Evolutionary conservation across 257 asterid species (phyloP), one percentile per base, ranked within the genome.

Genomic region (Solanum appendiculatum): DNA sequence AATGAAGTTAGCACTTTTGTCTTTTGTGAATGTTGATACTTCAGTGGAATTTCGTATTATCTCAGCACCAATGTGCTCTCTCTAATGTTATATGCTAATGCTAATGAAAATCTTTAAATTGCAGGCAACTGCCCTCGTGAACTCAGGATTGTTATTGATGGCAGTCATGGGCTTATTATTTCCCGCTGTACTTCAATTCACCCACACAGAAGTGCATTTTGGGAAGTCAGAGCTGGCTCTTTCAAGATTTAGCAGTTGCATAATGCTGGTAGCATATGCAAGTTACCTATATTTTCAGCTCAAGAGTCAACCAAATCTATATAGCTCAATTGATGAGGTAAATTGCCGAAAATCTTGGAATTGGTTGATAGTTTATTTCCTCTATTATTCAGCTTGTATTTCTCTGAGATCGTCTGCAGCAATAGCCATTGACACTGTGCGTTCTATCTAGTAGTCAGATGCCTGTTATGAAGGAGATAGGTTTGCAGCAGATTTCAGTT

Each of bases 281-380:
- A 93, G 98, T 92, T 97, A 95, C 91, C 95, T 97, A 83, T 95
- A 91, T 91, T 97, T 95, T 90, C 98, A 97, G 94, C 97, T 97
- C 88, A 95, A 92, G 95, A 89, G 93, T 89, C 98, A 95, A 86
- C 90, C 86, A 54, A 88, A 54, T 87, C 86, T 93, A 72, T 93
- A 93, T 87, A 90, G 89, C 83, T 68, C 95, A 86, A 91, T 92
- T 64, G 93, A 91, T 60, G 94, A 91, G 98, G 99, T 97, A 75
- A 75, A 6, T 75, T 39, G 83, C 56, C 39, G 83, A 75, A 74
- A 39, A 75, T 13, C 56, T 74, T 39, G 82, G 83, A 75, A 39
- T 31, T 31, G 40, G 42, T 69, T 69, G 14, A 31, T 31, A 69
- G 77, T 7, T 39, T 75, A 13, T 75, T 39, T 75, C 56, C 31